These are phyloP conservation scores for Stachybotrys chartarum DNA, from an alignment of 2,329 filamentous ascomycete genomes.

Conservation along the genomic window DNA sequence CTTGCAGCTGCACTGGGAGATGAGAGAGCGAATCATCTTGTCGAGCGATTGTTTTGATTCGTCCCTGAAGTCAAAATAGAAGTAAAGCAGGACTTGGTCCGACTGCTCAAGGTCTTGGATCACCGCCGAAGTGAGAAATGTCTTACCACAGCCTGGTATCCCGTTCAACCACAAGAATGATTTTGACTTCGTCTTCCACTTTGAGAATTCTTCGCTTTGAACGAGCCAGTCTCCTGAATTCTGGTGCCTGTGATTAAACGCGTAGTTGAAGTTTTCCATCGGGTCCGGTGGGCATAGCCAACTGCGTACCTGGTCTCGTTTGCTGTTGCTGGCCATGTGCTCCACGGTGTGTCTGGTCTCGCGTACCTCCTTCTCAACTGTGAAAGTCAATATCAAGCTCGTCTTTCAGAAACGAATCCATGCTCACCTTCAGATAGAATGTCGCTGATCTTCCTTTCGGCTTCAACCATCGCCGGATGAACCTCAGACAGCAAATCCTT, in stretches of 20 bases:
- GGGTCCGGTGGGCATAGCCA: background rate
- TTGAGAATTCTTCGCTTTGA: background rate
- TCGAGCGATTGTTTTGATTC: background rate
- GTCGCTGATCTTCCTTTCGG: background rate
- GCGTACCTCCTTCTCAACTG: background rate
- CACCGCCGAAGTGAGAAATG: background rate
- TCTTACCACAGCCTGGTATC: slow-evolving; percentile 1
- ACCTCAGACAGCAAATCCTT: slow-evolving; percentile 4
- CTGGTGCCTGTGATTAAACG: background rate
- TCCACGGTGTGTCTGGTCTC: background rate
- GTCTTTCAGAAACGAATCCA: background rate
- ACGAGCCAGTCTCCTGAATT: background rate
- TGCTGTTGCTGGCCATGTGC: background rate
- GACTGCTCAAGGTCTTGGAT: background rate
- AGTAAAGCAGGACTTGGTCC: background rate
- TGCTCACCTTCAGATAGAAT: background rate
- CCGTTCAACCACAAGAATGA: slow-evolving; percentile 1
- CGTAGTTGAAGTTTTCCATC: background rate
- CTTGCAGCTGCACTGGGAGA: background rate
- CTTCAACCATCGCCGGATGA: background rate
- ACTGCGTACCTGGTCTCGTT: background rate
- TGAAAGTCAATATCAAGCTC: background rate
- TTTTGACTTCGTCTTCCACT: background rate
- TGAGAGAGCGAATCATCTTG: background rate
- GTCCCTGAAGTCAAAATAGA: slow-evolving; percentile 2